Base-by-base conservation (phyloP, 2,329 filamentous ascomycete genomes). In the Colletotrichum musae region DNA sequence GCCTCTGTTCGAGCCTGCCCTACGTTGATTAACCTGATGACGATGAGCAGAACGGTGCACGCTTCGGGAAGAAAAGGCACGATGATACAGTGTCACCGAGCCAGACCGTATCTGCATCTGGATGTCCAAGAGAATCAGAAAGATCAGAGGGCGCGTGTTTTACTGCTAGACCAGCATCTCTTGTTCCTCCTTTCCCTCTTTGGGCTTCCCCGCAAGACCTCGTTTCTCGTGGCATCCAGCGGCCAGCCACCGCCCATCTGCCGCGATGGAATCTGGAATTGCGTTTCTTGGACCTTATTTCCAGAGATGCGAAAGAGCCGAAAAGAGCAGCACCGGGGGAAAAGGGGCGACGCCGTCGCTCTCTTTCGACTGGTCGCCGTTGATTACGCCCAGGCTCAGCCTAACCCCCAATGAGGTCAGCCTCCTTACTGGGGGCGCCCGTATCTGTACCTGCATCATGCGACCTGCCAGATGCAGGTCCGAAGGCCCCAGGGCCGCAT, bases 1-100 rank as follows among this genome's bases (percentile, higher is more conserved):
- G 16, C n/a, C 45, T 18, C 41, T 12, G 41, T 15, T 43, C 41
- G 10, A 48, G 15, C 18, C 45, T 62, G 59, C 59, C 59, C 48
- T 62, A 54, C 59, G 59, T 21, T 62, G 50, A 62, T 62, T 62
- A 54, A 48, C 45, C 7, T 62, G 36, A 62, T 62, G 48, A 62
- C 24, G 50, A 62, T 62, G 48, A 18, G 53, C 50, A 9, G 1
- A 5, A 48, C 45, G 9, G 18, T 13, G 24, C 24, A 62, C 59
- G 59, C 39, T 53, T 62, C 47, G 39, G 50, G 59, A 53, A 24
- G 24, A 47, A 28, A 5, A 32, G 48, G 16, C 26, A 53, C 18
- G n/a, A 53, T 52, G 48, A 36, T 45, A 47, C 39, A 9, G 24
- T 45, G 28, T 32, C 32, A 28, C 58, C 16, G 32, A 36, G 32